These are phyloP conservation scores for Trypethelium eluteriae DNA, from an alignment of 495 filamentous ascomycete genomes.

Conservation along the genomic window DNA sequence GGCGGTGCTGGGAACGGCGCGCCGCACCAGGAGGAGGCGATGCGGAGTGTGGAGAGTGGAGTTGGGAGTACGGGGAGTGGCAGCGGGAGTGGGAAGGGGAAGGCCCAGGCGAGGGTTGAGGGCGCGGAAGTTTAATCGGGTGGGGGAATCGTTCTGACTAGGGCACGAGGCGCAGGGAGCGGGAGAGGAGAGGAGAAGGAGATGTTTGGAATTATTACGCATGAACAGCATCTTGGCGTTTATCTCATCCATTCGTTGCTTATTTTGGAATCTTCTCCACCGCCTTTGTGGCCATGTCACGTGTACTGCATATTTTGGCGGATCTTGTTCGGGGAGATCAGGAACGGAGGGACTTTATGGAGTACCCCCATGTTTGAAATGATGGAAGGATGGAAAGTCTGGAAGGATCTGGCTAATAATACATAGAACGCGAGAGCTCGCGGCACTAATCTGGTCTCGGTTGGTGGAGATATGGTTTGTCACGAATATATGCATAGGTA, in stretches of 20 bases:
- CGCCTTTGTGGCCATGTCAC: background rate
- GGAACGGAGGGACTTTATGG: background rate
- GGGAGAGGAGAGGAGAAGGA: background rate
- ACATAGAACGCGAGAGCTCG: background rate
- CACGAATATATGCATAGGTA: conserved; percentile 4
- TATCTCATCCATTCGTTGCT: background rate
- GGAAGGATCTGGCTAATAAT: no score
- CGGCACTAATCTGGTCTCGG: background rate
- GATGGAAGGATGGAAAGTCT: no score
- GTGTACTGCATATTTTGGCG: background rate
- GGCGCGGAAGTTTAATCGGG: background rate
- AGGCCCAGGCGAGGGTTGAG: background rate
- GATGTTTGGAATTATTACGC: background rate
- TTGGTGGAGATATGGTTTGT: background rate
- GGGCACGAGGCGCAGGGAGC: background rate
- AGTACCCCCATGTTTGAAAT: background rate
- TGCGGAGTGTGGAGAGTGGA: conserved; percentile 6
- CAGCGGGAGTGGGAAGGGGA: conserved; percentile 1
- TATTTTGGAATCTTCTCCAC: background rate
- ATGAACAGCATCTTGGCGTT: conserved; percentile 1
- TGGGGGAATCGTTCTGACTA: background rate
- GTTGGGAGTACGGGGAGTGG: conserved; percentile 2
- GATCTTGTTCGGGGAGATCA: background rate
- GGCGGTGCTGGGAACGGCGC: background rate
- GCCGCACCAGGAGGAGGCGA: background rate